Conservation (phyloP, 352 stramenopile species). For the Phytophthora ohioensis region DNA sequence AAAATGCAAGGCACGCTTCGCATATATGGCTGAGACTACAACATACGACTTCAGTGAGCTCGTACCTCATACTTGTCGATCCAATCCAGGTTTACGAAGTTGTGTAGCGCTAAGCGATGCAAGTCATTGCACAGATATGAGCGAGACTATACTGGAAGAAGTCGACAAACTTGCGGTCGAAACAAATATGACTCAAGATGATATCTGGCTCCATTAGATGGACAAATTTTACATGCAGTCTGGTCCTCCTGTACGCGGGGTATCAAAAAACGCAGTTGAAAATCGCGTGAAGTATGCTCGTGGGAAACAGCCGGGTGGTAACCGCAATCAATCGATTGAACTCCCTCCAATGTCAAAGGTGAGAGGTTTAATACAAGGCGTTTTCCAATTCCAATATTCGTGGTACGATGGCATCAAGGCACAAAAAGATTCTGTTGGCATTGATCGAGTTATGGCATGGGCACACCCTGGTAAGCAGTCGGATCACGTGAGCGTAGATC, state of each 20-base stretch:
- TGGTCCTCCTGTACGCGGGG: slow-evolving; percentile 2
- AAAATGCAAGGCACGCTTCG: not conserved
- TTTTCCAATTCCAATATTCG: slow-evolving; percentile 15
- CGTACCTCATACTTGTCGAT: not conserved
- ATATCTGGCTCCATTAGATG: not conserved
- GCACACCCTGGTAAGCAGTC: slow-evolving; percentile 20
- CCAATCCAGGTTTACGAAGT: not conserved
- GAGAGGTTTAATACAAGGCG: not conserved
- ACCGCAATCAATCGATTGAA: slow-evolving; percentile 1
- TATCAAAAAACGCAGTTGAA: slow-evolving; percentile 2
- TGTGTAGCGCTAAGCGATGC: no score
- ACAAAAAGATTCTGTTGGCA: not conserved
- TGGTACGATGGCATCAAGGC: slow-evolving; percentile 11
- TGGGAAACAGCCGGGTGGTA: slow-evolving; percentile 1
- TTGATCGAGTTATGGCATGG: slow-evolving; percentile 4
- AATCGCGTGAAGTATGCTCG: slow-evolving; percentile 1
- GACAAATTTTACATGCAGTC: slow-evolving; percentile 9
- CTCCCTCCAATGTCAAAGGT: slow-evolving; percentile 10
- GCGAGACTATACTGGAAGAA: not conserved
- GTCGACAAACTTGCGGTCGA: slow-evolving; percentile 8
- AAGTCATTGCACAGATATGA: not conserved
- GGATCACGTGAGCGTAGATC: slow-evolving; percentile 35
- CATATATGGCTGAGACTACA: not conserved
- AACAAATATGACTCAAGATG: slow-evolving; percentile 3
- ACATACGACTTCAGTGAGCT: slow-evolving; percentile 8